A percentile compares a stretch with the other conserved stretches of the same genome.
Conservation (phyloP, 2,329 filamentous ascomycete species). For the Xylariales sp. region DNA sequence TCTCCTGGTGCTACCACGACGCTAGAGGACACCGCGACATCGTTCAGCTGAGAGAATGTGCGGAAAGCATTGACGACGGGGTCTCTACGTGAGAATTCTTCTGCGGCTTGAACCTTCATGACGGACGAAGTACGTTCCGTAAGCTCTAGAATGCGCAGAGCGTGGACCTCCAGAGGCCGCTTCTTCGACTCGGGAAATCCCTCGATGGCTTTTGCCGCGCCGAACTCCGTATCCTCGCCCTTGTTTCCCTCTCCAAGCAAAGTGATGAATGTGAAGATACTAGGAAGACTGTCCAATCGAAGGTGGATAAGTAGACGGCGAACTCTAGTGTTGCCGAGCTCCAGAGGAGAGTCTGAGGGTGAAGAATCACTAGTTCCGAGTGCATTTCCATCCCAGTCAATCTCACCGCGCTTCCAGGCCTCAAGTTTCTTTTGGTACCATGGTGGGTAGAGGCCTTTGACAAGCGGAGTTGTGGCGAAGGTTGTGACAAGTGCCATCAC, state of each 20-base stretch:
- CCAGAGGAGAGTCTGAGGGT: constrained; percentile 23
- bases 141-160: constrained; percentile 79
- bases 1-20: constrained; percentile 75
- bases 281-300: constrained; percentile 78
- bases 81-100: constrained; percentile 68
- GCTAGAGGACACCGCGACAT: constrained; percentile 76
- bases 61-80: constrained; percentile 89
- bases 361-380: constrained; percentile 36
- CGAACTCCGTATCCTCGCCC: constrained; percentile 11
- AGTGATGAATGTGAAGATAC: constrained; percentile 76
- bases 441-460: constrained; percentile 63
- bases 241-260: constrained; percentile 57
- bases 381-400: constrained; percentile 75
- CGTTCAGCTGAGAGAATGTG: constrained; percentile 79
- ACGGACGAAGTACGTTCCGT: constrained; percentile 92
- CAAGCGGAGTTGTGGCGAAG: constrained; percentile 67
- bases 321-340: constrained; percentile 36
- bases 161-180: constrained; percentile 68
- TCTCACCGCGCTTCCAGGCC: constrained; percentile 56
- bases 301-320: constrained; percentile 74
- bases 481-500: constrained; percentile 79
- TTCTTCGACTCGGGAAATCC: constrained; percentile 23
- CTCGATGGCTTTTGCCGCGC: constrained; percentile 18
- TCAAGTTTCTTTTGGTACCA: constrained; percentile 72
- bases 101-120: constrained; percentile 84